Base-by-base conservation (phyloP, 208 protist species). In the Wallacemonas sp. region DNA sequence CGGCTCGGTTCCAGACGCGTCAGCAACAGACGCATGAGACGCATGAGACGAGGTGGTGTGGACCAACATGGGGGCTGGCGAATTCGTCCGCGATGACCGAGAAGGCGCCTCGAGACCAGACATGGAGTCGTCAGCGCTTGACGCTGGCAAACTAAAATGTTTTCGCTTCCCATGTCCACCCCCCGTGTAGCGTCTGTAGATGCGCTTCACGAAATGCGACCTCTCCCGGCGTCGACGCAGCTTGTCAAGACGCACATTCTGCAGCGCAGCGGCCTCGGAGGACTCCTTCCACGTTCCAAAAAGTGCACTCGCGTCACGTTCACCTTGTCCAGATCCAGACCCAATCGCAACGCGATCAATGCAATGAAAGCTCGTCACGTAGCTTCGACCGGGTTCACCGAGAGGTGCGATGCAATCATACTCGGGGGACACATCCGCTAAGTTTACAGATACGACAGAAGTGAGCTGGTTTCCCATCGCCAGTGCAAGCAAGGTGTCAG, bases 401-500 rank as follows among this genome's bases (percentile, higher is more conserved):
- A 95, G 79, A 2, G 82, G 68, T 2, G 68, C 64, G 11, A 95
- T 60, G 12, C 85, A 64, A 60, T 84, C 65, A 33, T 90, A 56
- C 2, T 70, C 66, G 8, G 65, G 34, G 2, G 80, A 86, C 15
- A 94, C 70, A 59, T 90, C 79, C 1, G 77, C 58, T 24, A 94
- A 60, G 47, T 89, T 83, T 22, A 94, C 85, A 1, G 79, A 66
- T 2, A 76, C 53, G 22, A 77, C 74, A 19, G 78, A 80, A 0
- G 81, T 72, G 14, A 94, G 83, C 41, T 94, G 88, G 46, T 94
- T 94, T 33, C 88, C 88, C 88, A 94, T 91, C 33, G 33, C 62
- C n/a, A n/a, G n/a, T n/a, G n/a, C n/a, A n/a, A n/a, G n/a, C n/a
- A n/a, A n/a, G n/a, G n/a, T n/a, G n/a, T n/a, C n/a, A n/a, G n/a